These are phyloP conservation scores for Lactarius tabidus DNA, from an alignment of 768 basidiomycete species.

Conservation along the genomic window DNA sequence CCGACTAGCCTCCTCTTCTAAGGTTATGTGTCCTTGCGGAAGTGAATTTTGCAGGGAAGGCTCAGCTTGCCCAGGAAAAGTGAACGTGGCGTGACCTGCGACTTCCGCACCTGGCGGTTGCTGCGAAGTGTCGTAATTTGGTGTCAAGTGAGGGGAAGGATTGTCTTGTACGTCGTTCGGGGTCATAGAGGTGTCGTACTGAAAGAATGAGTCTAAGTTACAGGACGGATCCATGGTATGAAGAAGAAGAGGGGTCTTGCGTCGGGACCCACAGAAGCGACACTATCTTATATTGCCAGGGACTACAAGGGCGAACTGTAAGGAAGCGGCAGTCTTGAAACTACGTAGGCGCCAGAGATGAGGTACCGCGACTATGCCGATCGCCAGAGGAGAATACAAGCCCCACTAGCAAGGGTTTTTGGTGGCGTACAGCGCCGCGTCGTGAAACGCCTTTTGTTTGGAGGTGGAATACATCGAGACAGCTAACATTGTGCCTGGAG, in stretches of 20 bases:
- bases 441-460: not conserved
- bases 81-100: not conserved
- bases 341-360: not conserved
- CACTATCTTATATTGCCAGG: conserved; percentile 10
- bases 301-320: not conserved
- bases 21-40: not conserved
- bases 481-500: conserved; percentile 17
- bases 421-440: not conserved
- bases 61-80: not conserved
- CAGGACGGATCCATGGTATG: conserved; percentile 1
- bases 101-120: conserved; percentile 11
- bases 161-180: conserved; percentile 3
- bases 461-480: not conserved
- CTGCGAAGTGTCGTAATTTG: not conserved
- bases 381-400: not conserved
- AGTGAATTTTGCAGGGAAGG: not conserved
- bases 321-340: not conserved
- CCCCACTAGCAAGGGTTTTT: not conserved
- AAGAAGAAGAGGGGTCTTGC: not conserved
- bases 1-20: not conserved
- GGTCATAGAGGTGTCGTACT: not conserved
- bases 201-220: conserved; percentile 5
- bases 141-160: not conserved
- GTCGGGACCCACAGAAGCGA: not conserved
- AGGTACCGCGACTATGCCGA: not conserved